Base-by-base conservation (phyloP, 2,329 filamentous ascomycete genomes). In the Sclerotinia glacialis region DNA sequence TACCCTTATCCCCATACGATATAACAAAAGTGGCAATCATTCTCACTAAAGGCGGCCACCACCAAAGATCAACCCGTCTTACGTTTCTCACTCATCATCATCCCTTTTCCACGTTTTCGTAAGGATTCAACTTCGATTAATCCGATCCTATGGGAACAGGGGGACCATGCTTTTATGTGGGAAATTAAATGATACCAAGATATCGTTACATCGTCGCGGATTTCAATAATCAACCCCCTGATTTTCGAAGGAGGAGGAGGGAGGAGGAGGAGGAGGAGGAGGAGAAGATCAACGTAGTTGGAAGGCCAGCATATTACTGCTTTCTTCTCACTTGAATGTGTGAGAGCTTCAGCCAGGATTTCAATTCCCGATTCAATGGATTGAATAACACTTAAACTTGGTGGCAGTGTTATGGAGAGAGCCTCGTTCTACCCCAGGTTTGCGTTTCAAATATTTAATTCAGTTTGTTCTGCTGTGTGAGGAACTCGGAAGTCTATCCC, bases 21-120 rank as follows among this genome's bases (percentile, higher is more conserved):
- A n/a, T n/a, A n/a, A n/a, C n/a, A n/a, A n/a, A 28, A 28, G 5
- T 23, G 16, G 8, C 54, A 28, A 28, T 2, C n/a, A 28, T 28
- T 5, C 1, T 44, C 23, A 44, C 37, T n/a, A 28, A 58, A 28
- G 21, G 23, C 14, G 18, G 2, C 18, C 3, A 40, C 16, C n/a
- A 37, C 62, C 42, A 58, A 46, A 55, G 44, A 46, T 59, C 37
- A 60, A 65, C 46, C 46, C 64, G 64, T 60, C 54, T 65, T 49
- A 62, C 46, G 9, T 52, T 40, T 62, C 47, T 62, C 58, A 60
- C 42, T 65, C 54, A 66, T 66, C 54, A 40, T 46, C 47, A 28
- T 52, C 54, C 42, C 50, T 34, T 37, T 64, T 53, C 64, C 64
- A 66, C 55, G 64, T 66, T 66, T 61, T 61, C 34, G 55, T 66